A percentile compares a stretch with the other conserved stretches of the same genome.
Evolutionary conservation across 495 filamentous ascomycete species (phyloP).

Genomic region (Hypoxylon cercidicola): DNA sequence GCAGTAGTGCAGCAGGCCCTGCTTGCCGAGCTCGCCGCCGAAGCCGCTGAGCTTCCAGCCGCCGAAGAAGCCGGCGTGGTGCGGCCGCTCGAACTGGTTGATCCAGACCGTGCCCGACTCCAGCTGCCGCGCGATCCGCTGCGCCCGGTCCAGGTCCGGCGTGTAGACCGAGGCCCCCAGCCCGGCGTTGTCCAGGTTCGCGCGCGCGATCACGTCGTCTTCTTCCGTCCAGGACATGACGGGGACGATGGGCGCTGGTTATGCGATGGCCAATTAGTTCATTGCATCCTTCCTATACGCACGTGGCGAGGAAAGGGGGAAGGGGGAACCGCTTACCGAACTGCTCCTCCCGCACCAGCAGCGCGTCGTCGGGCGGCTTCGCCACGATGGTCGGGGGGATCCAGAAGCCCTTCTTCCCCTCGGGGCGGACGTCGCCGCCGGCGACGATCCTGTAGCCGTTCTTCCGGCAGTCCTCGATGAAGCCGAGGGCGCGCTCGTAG

Average conservation of each 20-base stretch:
- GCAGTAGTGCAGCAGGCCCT: slow-evolving; percentile 67
- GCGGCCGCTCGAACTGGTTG: slow-evolving; percentile 60
- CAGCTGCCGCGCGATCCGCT: slow-evolving; percentile 60
- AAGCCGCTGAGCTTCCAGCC: slow-evolving; percentile 75
- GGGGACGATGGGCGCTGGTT: slow-evolving; percentile 64
- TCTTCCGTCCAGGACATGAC: slow-evolving; percentile 66
- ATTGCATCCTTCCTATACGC: not conserved
- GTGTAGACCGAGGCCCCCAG: slow-evolving; percentile 69
- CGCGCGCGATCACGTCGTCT: slow-evolving; percentile 65
- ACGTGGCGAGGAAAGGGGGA: not conserved
- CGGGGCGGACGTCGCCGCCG: slow-evolving; percentile 46
- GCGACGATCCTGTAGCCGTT: slow-evolving; percentile 57
- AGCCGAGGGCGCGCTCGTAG: slow-evolving; percentile 62
- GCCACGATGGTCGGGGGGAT: slow-evolving; percentile 61
- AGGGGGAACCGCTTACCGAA: slow-evolving; percentile 50
- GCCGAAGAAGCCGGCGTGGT: slow-evolving; percentile 66
- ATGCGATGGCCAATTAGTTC: not conserved
- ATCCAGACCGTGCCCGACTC: slow-evolving; percentile 69
- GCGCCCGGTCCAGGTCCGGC: slow-evolving; percentile 60
- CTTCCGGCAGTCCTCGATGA: slow-evolving; percentile 56
- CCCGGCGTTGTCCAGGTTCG: slow-evolving; percentile 66
- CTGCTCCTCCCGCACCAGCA: slow-evolving; percentile 60
- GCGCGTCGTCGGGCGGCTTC: slow-evolving; percentile 56
- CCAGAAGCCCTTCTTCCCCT: slow-evolving; percentile 59
- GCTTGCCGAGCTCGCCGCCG: slow-evolving; percentile 69